Evolutionary conservation across 2,329 filamentous ascomycete species (phyloP), one percentile per base, ranked within the genome.

Genomic region (Eutypa lata): DNA sequence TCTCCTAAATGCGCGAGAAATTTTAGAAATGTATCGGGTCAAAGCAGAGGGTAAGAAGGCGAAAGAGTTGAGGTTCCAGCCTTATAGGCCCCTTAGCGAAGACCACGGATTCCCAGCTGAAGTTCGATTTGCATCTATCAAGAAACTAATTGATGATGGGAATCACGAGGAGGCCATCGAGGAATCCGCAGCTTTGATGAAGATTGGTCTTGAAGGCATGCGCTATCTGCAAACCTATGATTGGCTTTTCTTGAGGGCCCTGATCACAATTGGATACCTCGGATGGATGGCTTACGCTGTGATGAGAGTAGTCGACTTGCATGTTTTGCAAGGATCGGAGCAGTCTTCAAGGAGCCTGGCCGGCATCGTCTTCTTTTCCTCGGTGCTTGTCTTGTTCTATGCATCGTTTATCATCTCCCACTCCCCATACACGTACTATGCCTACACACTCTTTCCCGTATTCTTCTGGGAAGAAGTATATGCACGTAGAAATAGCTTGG

Each of bases 201-300:
- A 88, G 54, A 74, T 90, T 48, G 88, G 85, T 2, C 79, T 99
- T 1, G 82, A 91, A 56, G 94, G 94, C 7, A 76, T 99, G 55
- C 84, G 94, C 48, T 99, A 99, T 68, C 80, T 99, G 24, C 94
- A 99, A 71, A 99, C 92, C 0, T 99, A 99, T 65, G 94, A 99
- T 73, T 99, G 94, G 94, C 79, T 99, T 2, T 99, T 99, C 72
- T 75, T 99, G 35, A 82, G 94, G 55, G 88, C 90, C 2, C 78
- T 99, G 48, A 88, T 99, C 54, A 97, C 94, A 2, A 68, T 89
- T 13, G 94, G 94, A 18, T 99, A 97, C 65, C 74, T 97, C 7
- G 94, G 94, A 19, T 99, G 93, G 93, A 95, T 97, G 66, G 88
- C 89, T 1, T 99, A 92, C 70, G 91, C 92, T 2, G 76, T 96